Evolutionary conservation across 345 rosid genomes (phyloP), one percentile per base, ranked within the genome.

Genomic region (Acer campestre): DNA sequence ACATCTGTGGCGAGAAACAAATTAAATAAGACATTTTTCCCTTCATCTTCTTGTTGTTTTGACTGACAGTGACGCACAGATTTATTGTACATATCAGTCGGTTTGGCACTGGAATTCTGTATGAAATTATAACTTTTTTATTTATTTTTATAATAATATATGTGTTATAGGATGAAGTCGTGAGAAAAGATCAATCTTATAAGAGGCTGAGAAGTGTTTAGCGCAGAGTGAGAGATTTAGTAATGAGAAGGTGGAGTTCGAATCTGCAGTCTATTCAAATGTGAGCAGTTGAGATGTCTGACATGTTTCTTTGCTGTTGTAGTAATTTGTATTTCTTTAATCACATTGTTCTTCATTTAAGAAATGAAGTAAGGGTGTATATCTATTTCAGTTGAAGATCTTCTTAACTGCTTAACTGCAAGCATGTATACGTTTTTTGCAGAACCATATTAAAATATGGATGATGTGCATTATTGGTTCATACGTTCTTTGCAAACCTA

Each of bases 161-260:
- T 46, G 48, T 61, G 46, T 77, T 62, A 14, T 70, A 90, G 92
- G 94, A 89, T 78, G 90, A 92, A 89, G 93, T 89, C 56, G 90
- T 90, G 71, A 82, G 78, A 48, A 90, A 93, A 84, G 89, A 90
- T 22, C 87, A 80, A 73, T 91, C 93, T 1, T 87, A 76, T 46
- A 94, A 90, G 78, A 87, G 82, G 84, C 97, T 0, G 97, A 95
- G 86, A 95, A 87, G 80, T 95, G 97, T 69, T 75, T 93, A 72
- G 85, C 81, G 0, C 98, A 95, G 82, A 86, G 95, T 64, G 92
- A 91, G 82, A 90, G 73, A 71, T 79, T 87, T 78, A 75, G 80
- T 78, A 80, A 70, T 16, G 95, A 91, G 81, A 95, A 90, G 81
- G 67, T 14, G 53, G 94, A 92, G 75, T 93, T 95, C 77, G 96